Base-by-base conservation (phyloP, 495 filamentous ascomycete species). In the Paragyromitra xinjiangensis region DNA sequence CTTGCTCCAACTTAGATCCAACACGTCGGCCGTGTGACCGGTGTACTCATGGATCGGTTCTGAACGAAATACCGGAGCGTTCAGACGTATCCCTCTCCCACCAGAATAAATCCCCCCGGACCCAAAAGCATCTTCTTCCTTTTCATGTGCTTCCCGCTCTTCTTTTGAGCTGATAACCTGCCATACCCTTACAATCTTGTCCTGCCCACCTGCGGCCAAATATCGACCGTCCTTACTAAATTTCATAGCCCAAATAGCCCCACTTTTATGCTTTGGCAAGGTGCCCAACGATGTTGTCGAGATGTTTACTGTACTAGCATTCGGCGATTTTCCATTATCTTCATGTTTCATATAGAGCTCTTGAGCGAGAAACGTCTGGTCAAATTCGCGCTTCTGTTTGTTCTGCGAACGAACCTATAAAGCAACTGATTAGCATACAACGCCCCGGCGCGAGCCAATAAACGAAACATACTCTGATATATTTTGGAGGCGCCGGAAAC, bases 1-100 rank as follows among this genome's bases (percentile, higher is more conserved):
- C 85, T 99, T 99, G 85, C 94, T 97, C 95, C 95, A 99, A 83
- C 93, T 97, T 45, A 99, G 81, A 81, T 97, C 95, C 77, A 99
- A 85, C 5, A 99, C 89, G 81, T 94, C 94, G 6, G 91, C 91
- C 0, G 90, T 92, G 81, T 99, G 95, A 0, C 94, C 94, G 68
- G 89, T 85, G 81, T 95, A 97, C 80, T 95, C 91, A 64, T 90
- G 88, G 5, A 92, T 80, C 1, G 94, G 92, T 81, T 91, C 91
- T 19, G 88, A 86, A 79, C 90, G 89, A 83, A 99, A 98, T n/a
- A 98, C 94, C 6, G 94, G 95, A 45, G 95, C 95, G 80, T 91
- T 94, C 75, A 98, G 85, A 72, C 89, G 88, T 69, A 91, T 87
- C 19, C 85, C 86, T 14, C 68, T 64, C 34, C 85, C 85, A 59